These are phyloP conservation scores for Piper betle DNA, from an alignment of 164 flowering plant species.

Conservation along the genomic window DNA sequence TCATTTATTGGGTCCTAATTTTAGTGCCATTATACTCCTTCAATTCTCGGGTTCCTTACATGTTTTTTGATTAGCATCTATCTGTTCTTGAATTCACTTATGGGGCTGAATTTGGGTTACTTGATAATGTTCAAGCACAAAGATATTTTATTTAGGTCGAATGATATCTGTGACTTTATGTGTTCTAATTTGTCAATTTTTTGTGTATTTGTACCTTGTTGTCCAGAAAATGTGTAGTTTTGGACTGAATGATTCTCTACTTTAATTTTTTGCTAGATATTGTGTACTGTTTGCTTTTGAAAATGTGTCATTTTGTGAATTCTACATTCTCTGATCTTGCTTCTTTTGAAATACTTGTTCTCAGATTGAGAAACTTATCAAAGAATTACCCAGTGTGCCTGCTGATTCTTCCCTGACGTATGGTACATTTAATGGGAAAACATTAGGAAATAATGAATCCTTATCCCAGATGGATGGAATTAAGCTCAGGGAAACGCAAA, in stretches of 20 bases:
- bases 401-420: slow-evolving; percentile 64
- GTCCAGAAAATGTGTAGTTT: too few species aligned
- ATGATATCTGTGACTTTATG: too few species aligned
- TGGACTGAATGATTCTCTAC: neutral
- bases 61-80: too few species aligned
- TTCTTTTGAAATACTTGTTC: neutral
- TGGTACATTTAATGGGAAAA: slow-evolving; percentile 24
- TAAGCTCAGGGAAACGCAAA: slow-evolving; percentile 82
- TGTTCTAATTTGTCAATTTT: too few species aligned
- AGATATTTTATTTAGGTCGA: too few species aligned
- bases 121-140: too few species aligned
- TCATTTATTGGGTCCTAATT: too few species aligned
- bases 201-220: too few species aligned
- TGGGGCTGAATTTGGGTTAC: too few species aligned
- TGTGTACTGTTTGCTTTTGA: neutral
- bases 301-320: neutral
- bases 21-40: too few species aligned
- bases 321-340: neutral
- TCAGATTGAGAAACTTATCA: slow-evolving; percentile 33
- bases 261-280: neutral
- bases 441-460: slow-evolving; percentile 34
- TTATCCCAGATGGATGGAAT: slow-evolving; percentile 32
- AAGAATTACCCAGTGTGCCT: slow-evolving; percentile 24
- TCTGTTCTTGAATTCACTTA: too few species aligned
- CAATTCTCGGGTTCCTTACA: too few species aligned